Base-by-base conservation (phyloP, 2,329 filamentous ascomycete genomes). In the Paraconiothyrium brasiliense region DNA sequence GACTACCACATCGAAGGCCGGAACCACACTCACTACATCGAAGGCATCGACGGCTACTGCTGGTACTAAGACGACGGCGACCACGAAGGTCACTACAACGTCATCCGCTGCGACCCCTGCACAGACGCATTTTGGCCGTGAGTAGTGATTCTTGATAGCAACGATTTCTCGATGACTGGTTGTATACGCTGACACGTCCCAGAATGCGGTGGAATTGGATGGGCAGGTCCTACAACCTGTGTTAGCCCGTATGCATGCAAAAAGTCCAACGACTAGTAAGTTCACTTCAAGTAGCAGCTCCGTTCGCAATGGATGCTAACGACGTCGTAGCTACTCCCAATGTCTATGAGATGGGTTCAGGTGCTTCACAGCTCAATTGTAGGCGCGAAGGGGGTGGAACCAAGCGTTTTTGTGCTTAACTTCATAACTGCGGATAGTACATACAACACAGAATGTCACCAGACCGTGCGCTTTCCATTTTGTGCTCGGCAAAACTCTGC, bases 171-270 rank as follows among this genome's bases (percentile, higher is more conserved):
- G 8, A 3, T 7, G 6, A 20, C 2, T 5, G 1, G 5, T 22
- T 3, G 20, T 2, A 14, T 2, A 43, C 5, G 22, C 37, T 39
- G 16, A 39, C 4, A 3, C 6, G 1, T 14, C 11, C 5, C 14
- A 54, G 50, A 54, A 54, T 54, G 50, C n/a, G 50, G 35, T 6
- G 50, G 50, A n/a, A 30, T 2, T n/a, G 50, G 22, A 30, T 54
- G 37, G 20, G 30, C 35, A 7, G 50, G 50, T 2, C 50, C 35
- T 5, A 54, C 35, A 22, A 13, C 37, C 11, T 54, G 50, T 16
- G 50, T n/a, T 9, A 54, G 27, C 35, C 50, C 50, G 22, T 54
- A 54, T 30, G 41, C 37, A 3, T 54, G 50, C 35, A 14, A 10
- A n/a, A 41, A 43, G 35, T 37, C 37, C 2, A 54, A 54, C 22